Evolutionary conservation across 768 basidiomycete genomes (phyloP).

Genomic region (Suillus hirtellus): DNA sequence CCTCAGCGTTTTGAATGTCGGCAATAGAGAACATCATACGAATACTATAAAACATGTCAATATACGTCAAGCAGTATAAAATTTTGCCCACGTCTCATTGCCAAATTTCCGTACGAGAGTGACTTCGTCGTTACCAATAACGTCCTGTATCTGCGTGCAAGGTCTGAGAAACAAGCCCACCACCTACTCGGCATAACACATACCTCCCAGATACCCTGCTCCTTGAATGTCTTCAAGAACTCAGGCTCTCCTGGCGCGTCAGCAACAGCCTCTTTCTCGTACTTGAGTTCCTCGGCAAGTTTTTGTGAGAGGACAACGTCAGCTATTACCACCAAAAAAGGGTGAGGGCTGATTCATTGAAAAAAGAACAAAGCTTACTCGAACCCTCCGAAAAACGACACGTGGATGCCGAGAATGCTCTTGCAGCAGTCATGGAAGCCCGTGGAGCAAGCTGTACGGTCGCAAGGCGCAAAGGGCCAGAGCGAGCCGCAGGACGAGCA

Average conservation of each 20-base stretch:
- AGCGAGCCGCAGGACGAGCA: constrained; percentile 25
- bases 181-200: constrained; percentile 23
- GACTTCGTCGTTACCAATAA: constrained; percentile 77
- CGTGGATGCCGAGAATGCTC: constrained; percentile 43
- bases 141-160: constrained; percentile 62
- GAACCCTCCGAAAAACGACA: constrained; percentile 43
- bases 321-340: constrained; percentile 40
- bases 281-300: constrained; percentile 80
- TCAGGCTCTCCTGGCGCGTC: constrained; percentile 53
- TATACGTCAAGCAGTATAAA: not conserved
- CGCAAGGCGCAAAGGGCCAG: constrained; percentile 23
- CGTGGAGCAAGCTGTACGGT: constrained; percentile 16
- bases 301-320: constrained; percentile 76
- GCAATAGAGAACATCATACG: constrained; percentile 91
- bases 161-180: not conserved
- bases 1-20: constrained; percentile 65
- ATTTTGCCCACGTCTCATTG: constrained; percentile 73
- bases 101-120: constrained; percentile 81
- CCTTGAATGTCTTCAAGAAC: constrained; percentile 75
- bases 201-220: constrained; percentile 78
- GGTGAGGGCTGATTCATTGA: not conserved
- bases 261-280: constrained; percentile 64
- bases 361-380: constrained; percentile 32
- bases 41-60: constrained; percentile 50
- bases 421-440: constrained; percentile 26